Conservation (phyloP, 176 grass and related monocot genomes). For the Oropetium thomaeum region DNA sequence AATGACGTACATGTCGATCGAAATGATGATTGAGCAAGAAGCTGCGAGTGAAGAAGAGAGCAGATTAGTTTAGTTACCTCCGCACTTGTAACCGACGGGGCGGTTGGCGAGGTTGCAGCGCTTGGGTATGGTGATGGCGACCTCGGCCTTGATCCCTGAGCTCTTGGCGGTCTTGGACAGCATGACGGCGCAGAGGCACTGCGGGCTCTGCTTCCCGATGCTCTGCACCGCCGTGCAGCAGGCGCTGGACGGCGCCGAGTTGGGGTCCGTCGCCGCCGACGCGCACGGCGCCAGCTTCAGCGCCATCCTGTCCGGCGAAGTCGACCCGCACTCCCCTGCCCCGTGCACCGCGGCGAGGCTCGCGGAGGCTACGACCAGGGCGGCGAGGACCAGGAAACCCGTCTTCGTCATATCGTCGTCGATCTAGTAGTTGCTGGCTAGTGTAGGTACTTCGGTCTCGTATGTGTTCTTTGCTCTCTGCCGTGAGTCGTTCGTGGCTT, state of each 20-base stretch:
- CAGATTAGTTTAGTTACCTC: slow-evolving; percentile 25
- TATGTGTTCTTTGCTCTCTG: background rate
- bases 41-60: too few species aligned
- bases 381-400: background rate
- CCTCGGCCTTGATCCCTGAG: slow-evolving; percentile 60
- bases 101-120: slow-evolving; percentile 63
- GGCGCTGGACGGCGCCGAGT: slow-evolving; percentile 18
- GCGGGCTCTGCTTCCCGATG: slow-evolving; percentile 57
- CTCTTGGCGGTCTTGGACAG: slow-evolving; percentile 53
- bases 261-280: slow-evolving; percentile 40
- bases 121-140: slow-evolving; percentile 72
- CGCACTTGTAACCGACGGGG: slow-evolving; percentile 71
- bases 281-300: slow-evolving; percentile 56
- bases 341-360: slow-evolving; percentile 16
- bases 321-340: slow-evolving; percentile 58
- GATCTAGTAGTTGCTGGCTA: background rate
- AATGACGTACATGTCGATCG: background rate
- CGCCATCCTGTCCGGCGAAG: slow-evolving; percentile 52
- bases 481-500: background rate
- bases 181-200: slow-evolving; percentile 74
- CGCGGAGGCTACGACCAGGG: background rate
- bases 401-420: background rate
- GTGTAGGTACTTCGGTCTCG: background rate
- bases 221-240: slow-evolving; percentile 59
- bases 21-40: background rate